Base-by-base conservation (phyloP, 2,329 filamentous ascomycete species). In the Diplodia scrobiculata region DNA sequence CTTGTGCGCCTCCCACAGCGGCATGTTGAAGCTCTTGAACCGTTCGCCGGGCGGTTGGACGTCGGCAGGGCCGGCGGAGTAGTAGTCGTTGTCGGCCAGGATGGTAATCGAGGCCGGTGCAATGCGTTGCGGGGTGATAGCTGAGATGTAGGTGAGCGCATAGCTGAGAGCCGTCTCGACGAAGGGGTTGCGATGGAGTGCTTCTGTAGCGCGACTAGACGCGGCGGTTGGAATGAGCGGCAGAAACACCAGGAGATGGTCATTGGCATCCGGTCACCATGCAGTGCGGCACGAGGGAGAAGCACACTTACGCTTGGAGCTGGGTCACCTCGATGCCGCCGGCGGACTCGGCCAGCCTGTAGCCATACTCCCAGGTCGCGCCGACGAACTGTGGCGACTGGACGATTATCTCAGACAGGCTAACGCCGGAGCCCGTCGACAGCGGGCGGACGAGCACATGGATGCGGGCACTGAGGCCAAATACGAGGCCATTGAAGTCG, bases 21-120 rank as follows among this genome's bases (percentile, higher is more conserved):
- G 86, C 17, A 94, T 88, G 51, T 86, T 84, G 79, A 97, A 97
- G 75, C 89, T 85, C 69, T 87, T 84, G 80, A 98, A 98, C 68
- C 87, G 87, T 17, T 63, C 65, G 51, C 45, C 41, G 72, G 78
- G 67, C 11, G 70, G 68, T 27, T 69, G 66, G n/a, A 70, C 48
- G 11, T 67, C 70, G 72, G 74, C 67, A 71, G 73, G 27, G 73
- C 75, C 67, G 77, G 68, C 66, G 68, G 95, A 97, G 82, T 98
- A 99, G 84, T 99, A 99, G 81, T 96, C 91, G 74, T 95, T 93
- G 79, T 97, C 92, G 68, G 95, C 94, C 41, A 98, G 86, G 75
- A 99, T 94, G 68, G 91, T 92, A 76, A 98, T 86, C 34, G 89
- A 80, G 3, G 92, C 86, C 14, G 84, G 84, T 73, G 95, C 87